These are phyloP conservation scores for Chaetomiaceae sp. DNA, from an alignment of 2,329 filamentous ascomycete species.

Conservation along the genomic window DNA sequence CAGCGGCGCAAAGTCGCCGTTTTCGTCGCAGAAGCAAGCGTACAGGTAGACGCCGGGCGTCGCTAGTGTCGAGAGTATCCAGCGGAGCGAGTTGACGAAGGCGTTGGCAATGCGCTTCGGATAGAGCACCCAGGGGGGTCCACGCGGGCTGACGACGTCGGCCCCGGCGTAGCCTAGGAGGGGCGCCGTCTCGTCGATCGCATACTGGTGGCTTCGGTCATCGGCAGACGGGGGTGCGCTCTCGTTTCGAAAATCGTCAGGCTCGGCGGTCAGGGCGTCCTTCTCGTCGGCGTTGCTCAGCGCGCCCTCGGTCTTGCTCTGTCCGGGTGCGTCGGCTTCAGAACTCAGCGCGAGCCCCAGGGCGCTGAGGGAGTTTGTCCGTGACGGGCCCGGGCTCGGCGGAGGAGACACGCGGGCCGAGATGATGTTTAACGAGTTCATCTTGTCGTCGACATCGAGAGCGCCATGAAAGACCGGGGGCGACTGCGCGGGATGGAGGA, in stretches of 20 bases:
- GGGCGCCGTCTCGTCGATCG: conserved; percentile 61
- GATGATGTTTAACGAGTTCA: conserved; percentile 96
- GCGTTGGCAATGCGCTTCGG: conserved; percentile 65
- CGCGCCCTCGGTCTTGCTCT: conserved; percentile 23
- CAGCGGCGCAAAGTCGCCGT: conserved; percentile 73
- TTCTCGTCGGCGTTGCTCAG: conserved; percentile 24
- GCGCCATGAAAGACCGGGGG: conserved; percentile 46
- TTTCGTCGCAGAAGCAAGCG: conserved; percentile 74
- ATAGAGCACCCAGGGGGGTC: conserved; percentile 48
- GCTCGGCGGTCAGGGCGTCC: conserved; percentile 28
- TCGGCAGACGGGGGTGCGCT: conserved; percentile 18
- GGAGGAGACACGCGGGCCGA: conserved; percentile 71
- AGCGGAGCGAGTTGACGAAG: conserved; percentile 69
- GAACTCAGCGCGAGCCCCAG: conserved; percentile 43
- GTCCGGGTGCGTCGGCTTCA: conserved; percentile 32
- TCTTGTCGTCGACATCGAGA: conserved; percentile 50
- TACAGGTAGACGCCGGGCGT: conserved; percentile 78
- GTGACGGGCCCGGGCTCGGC: conserved; percentile 49
- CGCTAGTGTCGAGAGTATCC: conserved; percentile 70
- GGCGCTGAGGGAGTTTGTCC: conserved; percentile 55
- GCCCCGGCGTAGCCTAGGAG: conserved; percentile 45
- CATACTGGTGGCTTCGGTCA: conserved; percentile 18
- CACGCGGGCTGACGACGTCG: conserved; percentile 32
- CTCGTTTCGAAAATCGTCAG: conserved; percentile 34
- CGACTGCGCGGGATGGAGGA: conserved; percentile 14